phyloP scores from a whole-genome alignment of 1,284 basidiomycete genomes.

The Leccinum griseonigrum region DNA sequence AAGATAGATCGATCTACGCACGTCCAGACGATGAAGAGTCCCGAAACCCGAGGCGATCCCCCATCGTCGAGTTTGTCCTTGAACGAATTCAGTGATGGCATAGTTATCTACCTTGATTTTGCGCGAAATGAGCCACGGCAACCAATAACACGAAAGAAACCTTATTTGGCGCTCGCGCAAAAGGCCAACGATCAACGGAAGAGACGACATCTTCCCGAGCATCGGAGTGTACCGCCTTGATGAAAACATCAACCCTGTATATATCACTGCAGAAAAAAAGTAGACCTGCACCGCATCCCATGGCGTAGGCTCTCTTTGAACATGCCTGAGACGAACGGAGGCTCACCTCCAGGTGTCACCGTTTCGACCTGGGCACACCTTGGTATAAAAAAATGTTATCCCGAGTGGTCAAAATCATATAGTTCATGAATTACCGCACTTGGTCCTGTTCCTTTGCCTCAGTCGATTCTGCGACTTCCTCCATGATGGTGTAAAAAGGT shows the following conservation, averaged over 20 bases:
- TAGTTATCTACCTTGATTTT: constrained; percentile 74
- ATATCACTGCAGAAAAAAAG: neutral
- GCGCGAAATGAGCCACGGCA: neutral
- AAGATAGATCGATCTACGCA: constrained; percentile 39
- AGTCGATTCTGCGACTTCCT: too few relatives aligned
- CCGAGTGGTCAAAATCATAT: too few relatives aligned
- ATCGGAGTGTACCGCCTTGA: constrained; percentile 90
- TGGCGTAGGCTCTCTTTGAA: constrained; percentile 66
- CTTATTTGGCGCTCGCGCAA: constrained; percentile 55
- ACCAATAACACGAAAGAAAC: neutral
- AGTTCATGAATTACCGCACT: too few relatives aligned
- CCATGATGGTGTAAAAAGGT: too few relatives aligned
- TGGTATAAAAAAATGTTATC: too few relatives aligned
- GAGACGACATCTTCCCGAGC: constrained; percentile 82
- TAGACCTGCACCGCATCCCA: constrained; percentile 50
- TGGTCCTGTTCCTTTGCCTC: too few relatives aligned
- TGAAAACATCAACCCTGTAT: neutral
- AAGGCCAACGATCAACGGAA: constrained; percentile 56
- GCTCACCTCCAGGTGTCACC: constrained; percentile 86
- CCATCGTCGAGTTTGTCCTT: constrained; percentile 88
- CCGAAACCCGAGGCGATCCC: constrained; percentile 83
- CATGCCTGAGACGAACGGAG: constrained; percentile 75
- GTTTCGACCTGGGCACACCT: constrained; percentile 82
- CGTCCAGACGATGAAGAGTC: constrained; percentile 68
- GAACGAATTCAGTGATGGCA: constrained; percentile 76